Evolutionary conservation across 306 rosid genomes (phyloP), one percentile per base, ranked within the genome.

Genomic region (Luffa acutangula): DNA sequence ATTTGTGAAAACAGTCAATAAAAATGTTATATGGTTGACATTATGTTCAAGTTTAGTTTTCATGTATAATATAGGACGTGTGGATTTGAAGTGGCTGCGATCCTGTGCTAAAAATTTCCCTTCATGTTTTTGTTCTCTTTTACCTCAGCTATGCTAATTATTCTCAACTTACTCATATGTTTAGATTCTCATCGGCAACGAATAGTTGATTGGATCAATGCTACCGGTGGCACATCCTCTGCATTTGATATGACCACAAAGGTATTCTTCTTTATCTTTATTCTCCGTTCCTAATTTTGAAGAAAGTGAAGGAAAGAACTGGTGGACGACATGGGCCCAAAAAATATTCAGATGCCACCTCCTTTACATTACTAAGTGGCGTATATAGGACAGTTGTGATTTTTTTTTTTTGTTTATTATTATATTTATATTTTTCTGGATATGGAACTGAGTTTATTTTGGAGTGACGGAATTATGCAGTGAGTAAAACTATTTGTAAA

Each of bases 191-290:
- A 92, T 75, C 87, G 97, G 75, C 97, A 92, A 52, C 86, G 97
- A 76, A 92, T 90, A 54, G 79, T 92, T 15, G 80, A 92, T 79
- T 92, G 97, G 97, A 90, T 92, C 89, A 90, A 90, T 76, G 97
- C 94, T 52, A 86, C 94, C 8, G 91, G 88, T 13, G 92, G 94
- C 4, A 84, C 91, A 83, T 88, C 97, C 45, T 86, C 91, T 5
- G 97, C 94, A 76, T 92, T 92, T 82, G 97, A 92, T 84, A 87
- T 92, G 70, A 92, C 97, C 8, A 90, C 94, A 76, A 92, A 92
- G 70, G 94, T 73, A 73, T 31, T 73, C 9, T 49, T 73, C 60
- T 6, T 21, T 46, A 7, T 48, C 15, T 73, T 73, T 42, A 76
- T 33, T 14, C 33, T 20, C 11, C 60, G 49, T 49, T 49, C n/a